Percentiles rank a stretch among this genome's conserved stretches.
Conservation (phyloP, 148 eudicot species). For the Heliamphora exappendiculata region DNA sequence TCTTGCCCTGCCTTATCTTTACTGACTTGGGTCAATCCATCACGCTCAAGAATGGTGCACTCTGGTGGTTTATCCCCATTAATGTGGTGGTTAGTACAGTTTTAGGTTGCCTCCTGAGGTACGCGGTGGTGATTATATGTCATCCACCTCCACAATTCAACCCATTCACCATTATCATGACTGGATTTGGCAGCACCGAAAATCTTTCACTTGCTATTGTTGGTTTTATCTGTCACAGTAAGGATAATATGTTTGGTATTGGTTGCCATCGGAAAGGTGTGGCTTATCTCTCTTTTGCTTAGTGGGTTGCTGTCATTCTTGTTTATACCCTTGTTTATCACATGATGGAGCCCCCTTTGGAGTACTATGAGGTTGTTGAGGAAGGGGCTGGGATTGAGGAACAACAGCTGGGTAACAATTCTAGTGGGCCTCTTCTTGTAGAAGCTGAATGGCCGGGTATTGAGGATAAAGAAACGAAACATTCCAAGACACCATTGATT, state of each 20-base stretch:
- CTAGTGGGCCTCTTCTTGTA: conserved; percentile 66
- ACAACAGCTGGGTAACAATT: conserved; percentile 22
- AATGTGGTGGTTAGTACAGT: conserved; percentile 58
- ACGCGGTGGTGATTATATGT: conserved; percentile 54
- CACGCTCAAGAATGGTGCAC: conserved; percentile 44
- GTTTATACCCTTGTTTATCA: conserved; percentile 22
- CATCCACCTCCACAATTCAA: conserved; percentile 64
- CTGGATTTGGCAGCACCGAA: conserved; percentile 25
- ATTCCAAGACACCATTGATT: conserved; percentile 69
- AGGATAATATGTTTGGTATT: conserved; percentile 17
- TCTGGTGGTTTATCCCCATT: conserved; percentile 90
- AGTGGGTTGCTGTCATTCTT: conserved; percentile 17
- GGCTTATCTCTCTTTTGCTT: conserved; percentile 21
- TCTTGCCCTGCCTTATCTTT: conserved; percentile 78
- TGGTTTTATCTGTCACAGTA: conserved; percentile 17
- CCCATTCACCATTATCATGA: conserved; percentile 69
- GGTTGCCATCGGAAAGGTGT: conserved; percentile 17
- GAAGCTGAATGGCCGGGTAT: conserved; percentile 99
- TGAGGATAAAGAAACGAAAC: conserved; percentile 65
- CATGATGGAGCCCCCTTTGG: conserved; percentile 26
- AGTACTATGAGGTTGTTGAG: conserved; percentile 18
- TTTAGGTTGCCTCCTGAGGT: conserved; percentile 58
- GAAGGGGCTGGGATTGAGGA: conserved; percentile 35
- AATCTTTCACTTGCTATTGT: conserved; percentile 19
- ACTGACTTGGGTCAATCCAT: conserved; percentile 70